phyloP scores from a whole-genome alignment of 768 basidiomycete genomes.

The Rhizopogon roseolus region DNA sequence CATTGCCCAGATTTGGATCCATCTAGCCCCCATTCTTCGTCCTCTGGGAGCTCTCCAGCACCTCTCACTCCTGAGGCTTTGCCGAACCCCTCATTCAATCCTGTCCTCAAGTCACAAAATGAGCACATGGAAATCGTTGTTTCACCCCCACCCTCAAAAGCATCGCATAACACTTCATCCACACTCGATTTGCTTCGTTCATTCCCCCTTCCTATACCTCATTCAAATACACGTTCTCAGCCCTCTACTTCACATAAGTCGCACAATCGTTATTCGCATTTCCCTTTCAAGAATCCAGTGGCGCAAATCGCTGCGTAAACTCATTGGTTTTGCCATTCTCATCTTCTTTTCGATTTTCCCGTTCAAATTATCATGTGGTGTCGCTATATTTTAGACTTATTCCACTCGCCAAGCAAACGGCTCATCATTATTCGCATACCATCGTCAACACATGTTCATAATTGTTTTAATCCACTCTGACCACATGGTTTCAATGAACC shows the following conservation, averaged over 20 bases:
- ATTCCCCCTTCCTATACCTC: constrained; percentile 42
- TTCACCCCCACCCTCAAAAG: constrained; percentile 21
- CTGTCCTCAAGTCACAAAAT: constrained; percentile 22
- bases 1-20: constrained; percentile 41
- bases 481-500: not conserved
- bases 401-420: constrained; percentile 18
- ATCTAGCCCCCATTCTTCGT: constrained; percentile 34
- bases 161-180: constrained; percentile 19
- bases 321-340: not conserved
- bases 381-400: constrained; percentile 29
- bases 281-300: constrained; percentile 10
- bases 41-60: constrained; percentile 29
- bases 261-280: constrained; percentile 22
- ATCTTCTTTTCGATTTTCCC: not conserved
- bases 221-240: constrained; percentile 12
- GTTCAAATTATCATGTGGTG: constrained; percentile 18
- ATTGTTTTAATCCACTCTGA: not conserved
- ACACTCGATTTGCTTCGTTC: constrained; percentile 41
- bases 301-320: constrained; percentile 20
- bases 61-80: constrained; percentile 26
- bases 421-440: not conserved
- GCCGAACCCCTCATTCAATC: constrained; percentile 14
- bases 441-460: not conserved
- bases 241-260: constrained; percentile 17
- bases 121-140: constrained; percentile 19